These are phyloP conservation scores for Stachybotrys elegans DNA, from an alignment of 2,329 filamentous ascomycete genomes.

Conservation along the genomic window DNA sequence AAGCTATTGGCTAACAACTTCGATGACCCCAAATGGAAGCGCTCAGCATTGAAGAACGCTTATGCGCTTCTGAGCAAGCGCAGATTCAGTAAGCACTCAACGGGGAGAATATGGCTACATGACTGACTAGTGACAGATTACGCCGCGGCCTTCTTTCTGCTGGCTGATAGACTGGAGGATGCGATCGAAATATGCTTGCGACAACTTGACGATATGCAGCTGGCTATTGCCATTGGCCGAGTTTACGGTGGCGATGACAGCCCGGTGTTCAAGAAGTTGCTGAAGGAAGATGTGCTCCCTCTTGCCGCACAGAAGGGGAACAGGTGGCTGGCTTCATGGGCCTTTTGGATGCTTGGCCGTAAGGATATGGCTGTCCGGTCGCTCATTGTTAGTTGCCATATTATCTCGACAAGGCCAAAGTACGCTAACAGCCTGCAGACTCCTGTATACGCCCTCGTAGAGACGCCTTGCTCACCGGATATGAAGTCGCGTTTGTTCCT, in stretches of 20 bases:
- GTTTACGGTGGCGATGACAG: conserved; percentile 85
- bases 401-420: no score
- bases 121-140: conserved; percentile 62
- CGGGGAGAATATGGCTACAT: neutral
- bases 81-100: conserved; percentile 62
- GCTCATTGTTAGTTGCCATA: conserved; percentile 54
- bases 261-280: conserved; percentile 64
- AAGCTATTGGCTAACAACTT: conserved; percentile 88
- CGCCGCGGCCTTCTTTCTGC: conserved; percentile 89
- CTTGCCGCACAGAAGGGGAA: conserved; percentile 78
- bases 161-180: conserved; percentile 79
- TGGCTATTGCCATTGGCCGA: conserved; percentile 81
- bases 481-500: conserved; percentile 75
- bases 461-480: conserved; percentile 62
- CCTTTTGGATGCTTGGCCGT: conserved; percentile 83
- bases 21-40: conserved; percentile 78
- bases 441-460: conserved; percentile 69
- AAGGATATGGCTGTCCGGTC: conserved; percentile 80
- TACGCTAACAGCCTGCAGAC: conserved; percentile 52
- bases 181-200: conserved; percentile 82
- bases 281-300: conserved; percentile 75
- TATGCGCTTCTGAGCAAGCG: conserved; percentile 90
- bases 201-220: conserved; percentile 81
- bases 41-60: conserved; percentile 88
- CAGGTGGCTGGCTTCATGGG: conserved; percentile 92